Evolutionary conservation across 202 grass and related monocot species (phyloP), one percentile per base, ranked within the genome.

Genomic region (Alloteropsis angusta): DNA sequence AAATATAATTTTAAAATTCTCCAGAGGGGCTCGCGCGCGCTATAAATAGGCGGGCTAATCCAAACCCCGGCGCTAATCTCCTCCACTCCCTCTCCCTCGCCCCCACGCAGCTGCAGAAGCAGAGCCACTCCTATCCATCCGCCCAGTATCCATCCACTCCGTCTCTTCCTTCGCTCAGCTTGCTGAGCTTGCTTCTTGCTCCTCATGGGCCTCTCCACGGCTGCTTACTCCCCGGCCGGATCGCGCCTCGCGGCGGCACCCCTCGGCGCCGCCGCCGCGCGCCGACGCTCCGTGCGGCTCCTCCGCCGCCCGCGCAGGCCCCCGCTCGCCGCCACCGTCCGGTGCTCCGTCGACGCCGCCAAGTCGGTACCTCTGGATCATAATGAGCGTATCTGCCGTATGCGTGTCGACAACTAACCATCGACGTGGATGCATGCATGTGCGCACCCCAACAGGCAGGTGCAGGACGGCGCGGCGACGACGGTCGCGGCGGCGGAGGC

Each of bases 321-420:
- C 9, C 21, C 0, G 17, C 32, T 49, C 71, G 68, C 58, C 71
- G 68, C 58, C 43, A 59, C 68, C 42, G 41, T 87, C 55, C 75
- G 78, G 12, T 95, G 92, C 92, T 95, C 95, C 49, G 85, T 95
- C 62, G 86, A 88, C 28, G 83, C 91, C 9, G 59, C 91, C 14
- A 97, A 88, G 90, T 93, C 52, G 82, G 79, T 19, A 46, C 13
- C 44, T 46, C 28, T 3, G 28, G 28, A 30, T 30, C 2, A 30
- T 37, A 1, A 1, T 37, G 60, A n/a, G 32, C 8, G 18, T 4
- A 18, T 38, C 17, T 37, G n/a, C n/a, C n/a, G n/a, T n/a, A 36
- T 37, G 32, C 60, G 32, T 63, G 60, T 28, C 60, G n/a, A 6
- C 60, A 48, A 12, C 1, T 12, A 44, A 17, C 15, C 17, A 15